Conservation (phyloP, 108 stramenopile species). For the Cyclostephanos tholiformis region DNA sequence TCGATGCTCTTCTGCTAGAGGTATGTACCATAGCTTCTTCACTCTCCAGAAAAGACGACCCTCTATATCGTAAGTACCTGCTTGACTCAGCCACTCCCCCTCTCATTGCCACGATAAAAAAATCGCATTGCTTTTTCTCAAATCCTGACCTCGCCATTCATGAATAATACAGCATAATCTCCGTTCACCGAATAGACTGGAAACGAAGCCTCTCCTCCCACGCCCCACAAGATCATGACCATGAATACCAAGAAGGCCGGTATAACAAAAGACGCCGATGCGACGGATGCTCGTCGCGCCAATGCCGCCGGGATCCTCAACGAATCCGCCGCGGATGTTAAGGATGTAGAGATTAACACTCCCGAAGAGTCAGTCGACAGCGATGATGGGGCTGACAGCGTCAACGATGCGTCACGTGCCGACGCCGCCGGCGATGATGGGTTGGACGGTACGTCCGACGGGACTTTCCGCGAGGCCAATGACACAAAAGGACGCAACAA, state of each 20-base stretch:
- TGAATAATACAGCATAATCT: background rate
- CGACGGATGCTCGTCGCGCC: background rate
- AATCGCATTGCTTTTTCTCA: too few species aligned
- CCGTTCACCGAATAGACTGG: background rate
- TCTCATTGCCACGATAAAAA: too few species aligned
- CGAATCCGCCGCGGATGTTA: background rate
- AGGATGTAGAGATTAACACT: background rate
- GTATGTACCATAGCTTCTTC: too few species aligned
- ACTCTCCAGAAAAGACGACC: too few species aligned
- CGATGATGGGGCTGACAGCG: conserved; percentile 1
- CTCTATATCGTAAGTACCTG: too few species aligned
- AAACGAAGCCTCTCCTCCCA: background rate
- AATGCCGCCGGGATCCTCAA: background rate
- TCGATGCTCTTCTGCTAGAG: too few species aligned
- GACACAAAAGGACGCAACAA: background rate
- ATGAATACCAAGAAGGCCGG: background rate
- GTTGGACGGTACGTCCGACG: background rate
- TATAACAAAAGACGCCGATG: background rate
- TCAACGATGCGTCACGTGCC: background rate
- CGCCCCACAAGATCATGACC: background rate
- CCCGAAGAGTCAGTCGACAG: background rate
- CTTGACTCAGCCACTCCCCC: too few species aligned
- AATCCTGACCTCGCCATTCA: too few species aligned
- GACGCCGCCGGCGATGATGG: conserved; percentile 6
- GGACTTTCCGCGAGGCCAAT: background rate